Percentiles rank a stretch among this genome's conserved stretches.
Conservation (phyloP, 2,329 filamentous ascomycete species). For the Neonectria magnoliae region DNA sequence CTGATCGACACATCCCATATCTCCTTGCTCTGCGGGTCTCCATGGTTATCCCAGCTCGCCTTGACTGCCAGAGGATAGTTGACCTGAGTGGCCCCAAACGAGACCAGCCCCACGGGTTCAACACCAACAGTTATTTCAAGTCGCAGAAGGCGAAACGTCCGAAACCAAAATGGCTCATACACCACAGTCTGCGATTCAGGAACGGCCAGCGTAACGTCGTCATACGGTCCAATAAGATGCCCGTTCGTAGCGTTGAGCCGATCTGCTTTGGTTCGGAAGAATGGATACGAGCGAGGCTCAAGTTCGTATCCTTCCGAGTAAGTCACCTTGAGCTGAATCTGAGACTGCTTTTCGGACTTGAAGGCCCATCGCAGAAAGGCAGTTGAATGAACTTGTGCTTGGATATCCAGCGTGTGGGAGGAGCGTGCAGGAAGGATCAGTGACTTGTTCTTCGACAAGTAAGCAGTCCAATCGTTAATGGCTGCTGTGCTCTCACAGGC, state of each 20-base stretch:
- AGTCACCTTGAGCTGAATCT: slow-evolving; percentile 14
- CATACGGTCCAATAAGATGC: slow-evolving; percentile 23
- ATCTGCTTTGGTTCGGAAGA: slow-evolving; percentile 28
- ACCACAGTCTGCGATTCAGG: not conserved
- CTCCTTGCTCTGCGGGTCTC: slow-evolving; percentile 14
- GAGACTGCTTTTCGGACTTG: slow-evolving; percentile 5
- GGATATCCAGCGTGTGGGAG: slow-evolving; percentile 17
- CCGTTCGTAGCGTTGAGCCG: slow-evolving; percentile 18
- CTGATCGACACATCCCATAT: slow-evolving; percentile 39
- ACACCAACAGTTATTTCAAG: slow-evolving; percentile 20
- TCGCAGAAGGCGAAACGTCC: slow-evolving; percentile 29
- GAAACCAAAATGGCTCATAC: slow-evolving; percentile 35
- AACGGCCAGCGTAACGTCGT: slow-evolving; percentile 17
- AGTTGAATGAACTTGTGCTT: slow-evolving; percentile 26
- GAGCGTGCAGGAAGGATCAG: slow-evolving; percentile 9
- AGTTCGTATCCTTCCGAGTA: slow-evolving; percentile 32
- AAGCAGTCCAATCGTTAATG: slow-evolving; percentile 1
- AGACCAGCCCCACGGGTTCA: slow-evolving; percentile 10
- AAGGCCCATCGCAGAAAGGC: slow-evolving; percentile 24
- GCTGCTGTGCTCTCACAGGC: not conserved
- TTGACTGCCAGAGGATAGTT: slow-evolving; percentile 26
- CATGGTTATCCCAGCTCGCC: slow-evolving; percentile 15
- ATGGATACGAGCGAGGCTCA: slow-evolving; percentile 25
- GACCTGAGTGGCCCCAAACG: slow-evolving; percentile 16
- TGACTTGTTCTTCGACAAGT: slow-evolving; percentile 2